phyloP scores from a whole-genome alignment of 352 stramenopile species.

The Phytophthora ohioensis region DNA sequence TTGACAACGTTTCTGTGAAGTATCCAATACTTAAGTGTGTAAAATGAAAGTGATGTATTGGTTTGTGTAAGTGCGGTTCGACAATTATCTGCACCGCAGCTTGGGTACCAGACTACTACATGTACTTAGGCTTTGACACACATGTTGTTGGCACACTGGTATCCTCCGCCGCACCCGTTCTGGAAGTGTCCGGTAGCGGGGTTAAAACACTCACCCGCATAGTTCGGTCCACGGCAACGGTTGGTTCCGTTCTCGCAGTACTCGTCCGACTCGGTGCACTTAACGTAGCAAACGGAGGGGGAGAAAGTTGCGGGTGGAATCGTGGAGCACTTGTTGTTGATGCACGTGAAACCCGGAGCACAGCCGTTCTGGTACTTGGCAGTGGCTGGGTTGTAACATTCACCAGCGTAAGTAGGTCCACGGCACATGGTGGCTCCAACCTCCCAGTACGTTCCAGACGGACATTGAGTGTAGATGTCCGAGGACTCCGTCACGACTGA shows the following conservation, averaged over 20 bases:
- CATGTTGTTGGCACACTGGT: slow-evolving; percentile 37
- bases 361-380: slow-evolving; percentile 40
- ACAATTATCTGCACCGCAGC: slow-evolving; percentile 13
- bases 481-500: not conserved
- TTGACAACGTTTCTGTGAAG: no score
- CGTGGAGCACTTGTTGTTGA: slow-evolving; percentile 42
- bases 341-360: slow-evolving; percentile 40
- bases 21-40: slow-evolving; percentile 17
- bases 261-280: slow-evolving; percentile 34
- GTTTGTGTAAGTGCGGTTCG: slow-evolving; percentile 20
- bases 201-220: slow-evolving; percentile 43
- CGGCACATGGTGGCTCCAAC: slow-evolving; percentile 33
- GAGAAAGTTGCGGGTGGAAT: slow-evolving; percentile 33
- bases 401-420: slow-evolving; percentile 18
- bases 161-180: slow-evolving; percentile 36
- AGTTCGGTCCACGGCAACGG: slow-evolving; percentile 29
- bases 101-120: slow-evolving; percentile 22
- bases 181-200: slow-evolving; percentile 34
- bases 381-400: slow-evolving; percentile 46
- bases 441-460: slow-evolving; percentile 35
- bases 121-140: slow-evolving; percentile 35
- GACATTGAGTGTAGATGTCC: slow-evolving; percentile 29
- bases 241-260: slow-evolving; percentile 42
- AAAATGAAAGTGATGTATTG: not conserved
- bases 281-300: slow-evolving; percentile 32